phyloP scores from a whole-genome alignment of 345 rosid genomes.

The Acer campestre region DNA sequence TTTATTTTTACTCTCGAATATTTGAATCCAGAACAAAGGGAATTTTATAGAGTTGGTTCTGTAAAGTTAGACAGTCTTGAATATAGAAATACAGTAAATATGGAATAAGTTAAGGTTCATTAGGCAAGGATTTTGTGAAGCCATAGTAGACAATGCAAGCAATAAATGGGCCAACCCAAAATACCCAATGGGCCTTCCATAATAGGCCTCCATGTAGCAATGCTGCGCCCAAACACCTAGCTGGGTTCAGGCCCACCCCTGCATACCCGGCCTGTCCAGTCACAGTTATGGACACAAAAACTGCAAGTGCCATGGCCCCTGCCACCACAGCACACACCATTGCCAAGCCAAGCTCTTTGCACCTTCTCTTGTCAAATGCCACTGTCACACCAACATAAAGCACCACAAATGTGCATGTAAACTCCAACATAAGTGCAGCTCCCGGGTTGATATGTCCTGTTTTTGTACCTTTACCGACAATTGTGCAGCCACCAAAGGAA shows the following conservation, averaged over 20 bases:
- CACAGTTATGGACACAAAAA: constrained; percentile 42
- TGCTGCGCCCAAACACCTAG: constrained; percentile 53
- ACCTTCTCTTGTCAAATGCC: constrained; percentile 44
- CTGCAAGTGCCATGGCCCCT: constrained; percentile 26
- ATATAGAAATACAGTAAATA: too few relatives aligned
- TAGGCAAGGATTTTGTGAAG: constrained; percentile 28
- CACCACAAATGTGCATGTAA: constrained; percentile 44
- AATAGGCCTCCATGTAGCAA: constrained; percentile 43
- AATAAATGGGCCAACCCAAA: constrained; percentile 48
- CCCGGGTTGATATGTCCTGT: constrained; percentile 21
- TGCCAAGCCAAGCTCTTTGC: constrained; percentile 35
- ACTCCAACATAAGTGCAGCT: constrained; percentile 39
- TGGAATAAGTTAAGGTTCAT: neutral
- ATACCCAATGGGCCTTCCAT: constrained; percentile 56
- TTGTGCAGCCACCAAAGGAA: constrained; percentile 54
- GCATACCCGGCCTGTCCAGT: constrained; percentile 39
- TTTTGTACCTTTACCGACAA: constrained; percentile 22
- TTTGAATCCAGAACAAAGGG: too few relatives aligned
- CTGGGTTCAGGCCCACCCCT: constrained; percentile 49
- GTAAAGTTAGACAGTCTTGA: too few relatives aligned
- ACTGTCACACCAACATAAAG: constrained; percentile 43
- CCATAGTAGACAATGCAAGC: constrained; percentile 34
- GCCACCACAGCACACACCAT: constrained; percentile 38
- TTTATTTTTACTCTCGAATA: too few relatives aligned
- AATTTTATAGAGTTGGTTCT: too few relatives aligned